phyloP scores from a whole-genome alignment of 495 filamentous ascomycete species.

The Penicillium diatomitis region DNA sequence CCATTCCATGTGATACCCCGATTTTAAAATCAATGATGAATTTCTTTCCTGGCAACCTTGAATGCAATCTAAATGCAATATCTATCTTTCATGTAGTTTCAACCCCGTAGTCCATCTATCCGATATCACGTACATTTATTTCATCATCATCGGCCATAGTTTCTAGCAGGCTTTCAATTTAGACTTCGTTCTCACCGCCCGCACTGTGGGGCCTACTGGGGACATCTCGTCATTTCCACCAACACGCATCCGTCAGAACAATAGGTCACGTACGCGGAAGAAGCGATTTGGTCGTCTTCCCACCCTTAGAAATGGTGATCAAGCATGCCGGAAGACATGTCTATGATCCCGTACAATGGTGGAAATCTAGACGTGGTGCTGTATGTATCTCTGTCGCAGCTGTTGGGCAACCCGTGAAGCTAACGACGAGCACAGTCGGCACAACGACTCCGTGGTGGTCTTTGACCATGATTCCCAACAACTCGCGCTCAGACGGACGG shows the following conservation, averaged over 20 bases:
- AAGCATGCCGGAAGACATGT: slow-evolving; percentile 36
- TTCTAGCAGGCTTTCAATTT: no score
- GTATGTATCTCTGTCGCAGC: slow-evolving; percentile 20
- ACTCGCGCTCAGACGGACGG: slow-evolving; percentile 64
- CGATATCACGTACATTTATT: no score
- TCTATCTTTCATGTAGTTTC: background rate
- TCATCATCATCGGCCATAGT: no score
- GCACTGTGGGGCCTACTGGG: background rate
- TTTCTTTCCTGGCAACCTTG: background rate
- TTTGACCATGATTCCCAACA: slow-evolving; percentile 79
- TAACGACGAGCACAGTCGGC: slow-evolving; percentile 49
- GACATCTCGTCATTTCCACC: no score
- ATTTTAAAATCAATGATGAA: slow-evolving; percentile 5
- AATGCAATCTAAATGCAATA: no score
- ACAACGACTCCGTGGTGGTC: slow-evolving; percentile 84
- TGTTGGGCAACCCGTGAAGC: background rate
- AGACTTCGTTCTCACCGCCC: slow-evolving; percentile 4
- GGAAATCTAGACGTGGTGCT: slow-evolving; percentile 43
- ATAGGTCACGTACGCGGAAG: no score
- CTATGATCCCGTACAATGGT: slow-evolving; percentile 37
- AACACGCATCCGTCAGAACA: no score
- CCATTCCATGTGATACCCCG: slow-evolving; percentile 8
- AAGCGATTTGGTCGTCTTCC: no score
- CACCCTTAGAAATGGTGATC: background rate
- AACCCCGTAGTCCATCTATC: background rate